Base-by-base conservation (phyloP, 495 filamentous ascomycete species). In the Trichoderma virens region DNA sequence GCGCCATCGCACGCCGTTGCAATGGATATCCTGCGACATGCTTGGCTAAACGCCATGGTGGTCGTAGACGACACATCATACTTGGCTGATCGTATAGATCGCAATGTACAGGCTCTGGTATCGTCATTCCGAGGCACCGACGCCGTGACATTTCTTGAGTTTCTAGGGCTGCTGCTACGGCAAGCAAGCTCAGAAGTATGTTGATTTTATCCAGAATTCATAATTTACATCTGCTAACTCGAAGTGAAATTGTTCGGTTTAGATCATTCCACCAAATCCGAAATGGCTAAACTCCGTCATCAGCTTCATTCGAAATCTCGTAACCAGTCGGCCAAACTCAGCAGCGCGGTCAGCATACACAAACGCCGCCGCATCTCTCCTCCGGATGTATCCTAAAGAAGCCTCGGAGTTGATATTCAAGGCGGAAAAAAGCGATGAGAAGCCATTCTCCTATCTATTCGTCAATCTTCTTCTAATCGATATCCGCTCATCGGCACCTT, bases 381-480 rank as follows among this genome's bases (percentile, higher is more conserved):
- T 86, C 7, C 76, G 83, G 56, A 64, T 69, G 1, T 85, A 85
- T 63, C 80, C 80, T 5, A 64, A 68, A 27, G 65, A 72, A 23
- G 72, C 75, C 2, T 73, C 78, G 1, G 63, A 67, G 5, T 69
- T 83, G n/a, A 74, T 87, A 31, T 86, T 86, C 71, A 60, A 71
- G 38, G 66, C 73, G 35, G 67, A 64, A 18, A 67, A 62, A 54
- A 56, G 65, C 0, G 25, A 66, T 7, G 69, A 73, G n/a, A 85
- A 81, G 64, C 82, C 85, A 2, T 80, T 80, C 66, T 72, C 83
- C 7, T 88, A 85, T 66, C 75, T 88, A 25, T 81, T 89, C 68
- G 72, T 88, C 54, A 83, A 81, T 66, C 78, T 86, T 25, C 71
- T 85, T 27, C 74, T 85, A 5, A 82, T 88, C 56, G 85, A 89